A percentile compares a stretch with the other conserved stretches of the same genome.
Evolutionary conservation across 176 grass and related monocot genomes (phyloP).

Genomic region (Zizania latifolia): DNA sequence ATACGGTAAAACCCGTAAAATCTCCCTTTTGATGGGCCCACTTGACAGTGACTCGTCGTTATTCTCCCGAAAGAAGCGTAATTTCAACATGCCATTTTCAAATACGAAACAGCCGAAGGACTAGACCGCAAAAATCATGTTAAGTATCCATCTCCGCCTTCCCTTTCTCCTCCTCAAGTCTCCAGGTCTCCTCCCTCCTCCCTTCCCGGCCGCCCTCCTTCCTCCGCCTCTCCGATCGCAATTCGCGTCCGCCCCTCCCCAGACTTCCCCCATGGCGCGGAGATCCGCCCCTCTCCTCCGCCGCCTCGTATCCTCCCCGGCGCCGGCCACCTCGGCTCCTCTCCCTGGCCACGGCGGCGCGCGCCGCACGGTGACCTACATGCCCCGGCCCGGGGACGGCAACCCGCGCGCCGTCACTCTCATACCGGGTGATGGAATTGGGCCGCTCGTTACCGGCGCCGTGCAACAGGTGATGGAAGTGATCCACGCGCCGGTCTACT

Average conservation of each 20-base stretch:
- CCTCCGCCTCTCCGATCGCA: constrained; percentile 40
- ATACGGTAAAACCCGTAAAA: neutral
- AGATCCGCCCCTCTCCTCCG: constrained; percentile 62
- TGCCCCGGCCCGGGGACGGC: constrained; percentile 90
- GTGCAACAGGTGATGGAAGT: constrained; percentile 81
- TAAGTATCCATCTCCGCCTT: constrained; percentile 8
- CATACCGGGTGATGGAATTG: constrained; percentile 91
- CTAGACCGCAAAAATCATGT: neutral
- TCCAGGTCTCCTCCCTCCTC: neutral
- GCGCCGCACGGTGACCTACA: constrained; percentile 85
- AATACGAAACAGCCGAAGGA: neutral
- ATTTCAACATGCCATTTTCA: neutral
- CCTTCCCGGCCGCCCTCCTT: constrained; percentile 10
- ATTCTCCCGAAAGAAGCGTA: neutral
- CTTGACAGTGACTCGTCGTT: neutral
- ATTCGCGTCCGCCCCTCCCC: constrained; percentile 11
- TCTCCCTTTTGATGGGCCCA: neutral
- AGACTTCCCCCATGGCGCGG: constrained; percentile 51
- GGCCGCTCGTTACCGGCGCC: constrained; percentile 75
- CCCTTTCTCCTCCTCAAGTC: constrained; percentile 13
- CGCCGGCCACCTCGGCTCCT: neutral
- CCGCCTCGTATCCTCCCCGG: neutral
- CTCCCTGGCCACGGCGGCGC: constrained; percentile 16
- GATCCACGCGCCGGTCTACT: constrained; percentile 90
- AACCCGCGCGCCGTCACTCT: constrained; percentile 67